Evolutionary conservation across 2,329 filamentous ascomycete genomes (phyloP).

Genomic region (Eutypella sp.): DNA sequence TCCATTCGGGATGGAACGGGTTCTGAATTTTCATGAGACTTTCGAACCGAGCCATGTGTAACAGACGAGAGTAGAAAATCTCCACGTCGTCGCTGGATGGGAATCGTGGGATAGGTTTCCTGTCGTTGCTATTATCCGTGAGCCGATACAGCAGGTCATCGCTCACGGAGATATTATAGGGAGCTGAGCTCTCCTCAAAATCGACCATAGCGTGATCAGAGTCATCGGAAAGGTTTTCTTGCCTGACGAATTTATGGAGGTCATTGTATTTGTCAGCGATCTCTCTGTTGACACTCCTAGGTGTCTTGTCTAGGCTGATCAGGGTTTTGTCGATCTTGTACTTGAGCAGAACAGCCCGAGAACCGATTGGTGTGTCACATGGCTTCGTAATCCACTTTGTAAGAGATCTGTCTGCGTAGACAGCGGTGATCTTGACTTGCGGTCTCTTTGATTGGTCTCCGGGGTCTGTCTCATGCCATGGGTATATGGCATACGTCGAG

Average conservation of each 20-base stretch:
- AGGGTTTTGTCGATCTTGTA: background rate
- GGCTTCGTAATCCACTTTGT: background rate
- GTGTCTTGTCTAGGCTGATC: background rate
- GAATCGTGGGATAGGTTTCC: background rate
- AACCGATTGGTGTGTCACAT: background rate
- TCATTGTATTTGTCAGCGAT: background rate
- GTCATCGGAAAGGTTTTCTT: background rate
- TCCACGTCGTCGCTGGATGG: background rate
- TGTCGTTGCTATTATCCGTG: background rate
- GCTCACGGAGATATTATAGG: background rate
- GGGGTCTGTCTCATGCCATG: background rate
- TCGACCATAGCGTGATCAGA: background rate
- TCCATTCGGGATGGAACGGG: background rate
- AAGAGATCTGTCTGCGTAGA: background rate
- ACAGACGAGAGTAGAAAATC: background rate
- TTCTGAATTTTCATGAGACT: background rate
- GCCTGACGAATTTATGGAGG: background rate
- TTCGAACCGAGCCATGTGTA: background rate
- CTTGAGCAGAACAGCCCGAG: background rate
- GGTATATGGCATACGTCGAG: background rate
- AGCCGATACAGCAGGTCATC: background rate
- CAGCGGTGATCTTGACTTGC: background rate
- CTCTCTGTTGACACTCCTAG: too few relatives aligned
- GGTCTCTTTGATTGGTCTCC: background rate
- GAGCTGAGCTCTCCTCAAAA: too few relatives aligned